Evolutionary conservation across 163 green algal species (phyloP).

Genomic region (Scenedesmus sp.): DNA sequence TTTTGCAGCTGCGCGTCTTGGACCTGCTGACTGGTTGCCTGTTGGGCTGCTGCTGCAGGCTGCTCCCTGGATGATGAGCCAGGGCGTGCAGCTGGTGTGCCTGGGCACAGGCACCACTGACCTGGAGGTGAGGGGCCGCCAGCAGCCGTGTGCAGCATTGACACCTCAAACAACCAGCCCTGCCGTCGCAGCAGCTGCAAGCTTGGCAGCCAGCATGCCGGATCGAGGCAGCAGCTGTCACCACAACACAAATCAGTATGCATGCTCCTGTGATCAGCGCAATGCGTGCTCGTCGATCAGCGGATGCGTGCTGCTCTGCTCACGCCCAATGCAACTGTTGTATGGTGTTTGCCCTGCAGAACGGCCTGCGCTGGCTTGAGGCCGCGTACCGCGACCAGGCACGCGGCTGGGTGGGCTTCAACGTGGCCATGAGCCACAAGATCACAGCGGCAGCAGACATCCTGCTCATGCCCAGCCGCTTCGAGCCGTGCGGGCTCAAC

Average conservation of each 20-base stretch:
- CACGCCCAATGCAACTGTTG: too few species aligned
- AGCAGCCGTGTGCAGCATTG: background rate
- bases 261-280: background rate
- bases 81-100: constrained; percentile 83
- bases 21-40: background rate
- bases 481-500: constrained; percentile 88
- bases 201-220: background rate
- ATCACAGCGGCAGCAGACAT: constrained; percentile 88
- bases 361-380: constrained; percentile 85
- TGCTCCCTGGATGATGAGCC: constrained; percentile 70
- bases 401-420: constrained; percentile 89
- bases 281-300: too few species aligned
- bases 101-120: constrained; percentile 81
- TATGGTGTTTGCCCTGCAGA: constrained; percentile 52
- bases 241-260: background rate
- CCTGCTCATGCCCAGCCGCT: constrained; percentile 88
- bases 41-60: constrained; percentile 32
- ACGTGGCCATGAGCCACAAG: constrained; percentile 83
- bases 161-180: too few species aligned
- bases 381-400: constrained; percentile 71
- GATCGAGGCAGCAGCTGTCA: too few species aligned
- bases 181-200: background rate
- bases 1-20: background rate
- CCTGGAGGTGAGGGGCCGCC: constrained; percentile 73
- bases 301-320: too few species aligned